Conservation (phyloP, 805 yeast species). For the Zygotorulaspora chibaensis region DNA sequence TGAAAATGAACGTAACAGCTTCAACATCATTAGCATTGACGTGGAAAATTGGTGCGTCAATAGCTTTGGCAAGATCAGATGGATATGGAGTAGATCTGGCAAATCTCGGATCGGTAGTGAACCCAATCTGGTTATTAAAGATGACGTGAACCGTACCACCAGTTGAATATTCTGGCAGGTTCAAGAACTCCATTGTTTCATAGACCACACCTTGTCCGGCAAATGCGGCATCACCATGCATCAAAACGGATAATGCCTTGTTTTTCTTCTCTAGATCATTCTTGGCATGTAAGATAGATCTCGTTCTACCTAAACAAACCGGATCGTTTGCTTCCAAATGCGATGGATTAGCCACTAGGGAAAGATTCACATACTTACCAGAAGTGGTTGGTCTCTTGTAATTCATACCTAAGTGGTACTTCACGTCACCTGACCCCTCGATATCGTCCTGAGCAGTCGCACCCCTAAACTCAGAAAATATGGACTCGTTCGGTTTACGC, state of each 20-base stretch:
- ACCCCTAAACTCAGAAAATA: constrained; percentile 93
- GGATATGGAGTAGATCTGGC: constrained; percentile 98
- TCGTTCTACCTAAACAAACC: constrained; percentile 94
- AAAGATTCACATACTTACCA: constrained; percentile 91
- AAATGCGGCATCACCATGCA: constrained; percentile 99
- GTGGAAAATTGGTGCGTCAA: constrained; percentile 98
- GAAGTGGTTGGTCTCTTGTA: constrained; percentile 98
- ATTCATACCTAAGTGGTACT: constrained; percentile 99
- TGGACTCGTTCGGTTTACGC: constrained; percentile 97
- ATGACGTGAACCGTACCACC: constrained; percentile 98
- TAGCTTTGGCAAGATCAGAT: constrained; percentile 92
- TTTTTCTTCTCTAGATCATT: constrained; percentile 74
- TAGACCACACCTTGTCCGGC: constrained; percentile 99
- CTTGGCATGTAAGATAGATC: constrained; percentile 92
- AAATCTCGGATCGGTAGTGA: constrained; percentile 97
- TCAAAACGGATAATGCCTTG: constrained; percentile 86
- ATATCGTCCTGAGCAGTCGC: constrained; percentile 67
- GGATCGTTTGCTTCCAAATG: constrained; percentile 99
- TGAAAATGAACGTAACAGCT: constrained; percentile 84
- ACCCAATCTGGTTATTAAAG: constrained; percentile 98
- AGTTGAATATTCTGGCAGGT: constrained; percentile 90
- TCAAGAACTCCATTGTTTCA: constrained; percentile 94
- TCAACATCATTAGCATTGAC: constrained; percentile 98
- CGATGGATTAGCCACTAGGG: constrained; percentile 97
- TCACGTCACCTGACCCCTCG: constrained; percentile 98